Percentiles rank a stretch among this genome's conserved stretches.
Evolutionary conservation across 371 early-diverging fungal species (phyloP).

Genomic region (Rhizomucor miehei): DNA sequence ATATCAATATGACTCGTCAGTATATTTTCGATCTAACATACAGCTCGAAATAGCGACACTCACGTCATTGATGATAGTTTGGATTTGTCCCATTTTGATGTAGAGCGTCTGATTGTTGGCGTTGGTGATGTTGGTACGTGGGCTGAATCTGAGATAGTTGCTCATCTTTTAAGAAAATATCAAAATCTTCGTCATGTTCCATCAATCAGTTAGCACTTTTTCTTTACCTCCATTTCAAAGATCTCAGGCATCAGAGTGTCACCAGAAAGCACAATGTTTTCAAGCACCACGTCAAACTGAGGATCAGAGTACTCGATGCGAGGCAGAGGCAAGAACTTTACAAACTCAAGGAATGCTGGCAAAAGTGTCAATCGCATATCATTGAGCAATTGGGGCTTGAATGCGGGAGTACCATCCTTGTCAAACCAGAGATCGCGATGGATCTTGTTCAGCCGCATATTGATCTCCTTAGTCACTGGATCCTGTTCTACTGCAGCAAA

Average conservation of each 20-base stretch:
- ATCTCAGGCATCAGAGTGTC: slow-evolving; percentile 58
- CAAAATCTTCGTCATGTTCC: slow-evolving; percentile 11
- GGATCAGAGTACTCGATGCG: slow-evolving; percentile 59
- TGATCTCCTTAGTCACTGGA: slow-evolving; percentile 23
- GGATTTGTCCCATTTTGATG: slow-evolving; percentile 27
- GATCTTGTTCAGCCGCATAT: slow-evolving; percentile 20
- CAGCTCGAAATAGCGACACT: neutral
- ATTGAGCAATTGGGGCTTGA: slow-evolving; percentile 57
- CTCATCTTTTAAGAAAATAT: slow-evolving; percentile 16
- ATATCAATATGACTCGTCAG: slow-evolving; percentile 8
- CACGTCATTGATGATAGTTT: slow-evolving; percentile 27
- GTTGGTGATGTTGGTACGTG: slow-evolving; percentile 34
- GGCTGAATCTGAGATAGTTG: slow-evolving; percentile 33
- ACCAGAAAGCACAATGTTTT: slow-evolving; percentile 55
- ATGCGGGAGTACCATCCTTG: slow-evolving; percentile 37
- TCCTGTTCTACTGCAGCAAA: slow-evolving; percentile 24
- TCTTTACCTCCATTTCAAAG: slow-evolving; percentile 52
- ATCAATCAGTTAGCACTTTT: slow-evolving; percentile 13
- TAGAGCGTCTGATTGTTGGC: slow-evolving; percentile 31
- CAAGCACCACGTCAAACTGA: slow-evolving; percentile 55
- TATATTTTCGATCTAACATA: neutral
- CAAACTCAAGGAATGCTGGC: slow-evolving; percentile 54
- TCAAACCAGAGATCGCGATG: slow-evolving; percentile 35
- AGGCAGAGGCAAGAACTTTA: slow-evolving; percentile 63
- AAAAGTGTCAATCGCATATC: slow-evolving; percentile 52